Conservation (phyloP, 371 early-diverging fungal species). For the Mortierella sp. region DNA sequence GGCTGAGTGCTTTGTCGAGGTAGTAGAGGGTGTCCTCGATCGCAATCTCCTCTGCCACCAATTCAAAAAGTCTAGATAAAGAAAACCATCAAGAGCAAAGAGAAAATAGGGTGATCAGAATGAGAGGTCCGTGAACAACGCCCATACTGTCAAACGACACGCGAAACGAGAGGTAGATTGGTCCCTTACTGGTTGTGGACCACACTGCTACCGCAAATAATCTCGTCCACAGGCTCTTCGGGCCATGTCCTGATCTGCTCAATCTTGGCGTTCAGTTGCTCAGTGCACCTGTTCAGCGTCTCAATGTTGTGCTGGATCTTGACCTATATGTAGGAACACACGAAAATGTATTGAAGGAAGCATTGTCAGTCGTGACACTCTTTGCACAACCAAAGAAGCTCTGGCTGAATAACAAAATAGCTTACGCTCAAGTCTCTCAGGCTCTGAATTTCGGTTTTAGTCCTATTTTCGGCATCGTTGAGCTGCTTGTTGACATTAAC, state of each 20-base stretch:
- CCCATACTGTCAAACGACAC: background rate
- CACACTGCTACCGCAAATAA: constrained; percentile 76
- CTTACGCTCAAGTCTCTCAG: constrained; percentile 66
- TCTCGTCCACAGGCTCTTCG: constrained; percentile 78
- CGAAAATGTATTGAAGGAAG: background rate
- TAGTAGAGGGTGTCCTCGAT: constrained; percentile 93
- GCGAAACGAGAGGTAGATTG: constrained; percentile 2
- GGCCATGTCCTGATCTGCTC: constrained; percentile 69
- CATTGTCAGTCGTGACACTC: background rate
- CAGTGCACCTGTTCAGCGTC: constrained; percentile 38
- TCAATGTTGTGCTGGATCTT: constrained; percentile 46
- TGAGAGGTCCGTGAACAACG: background rate
- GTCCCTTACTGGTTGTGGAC: constrained; percentile 84
- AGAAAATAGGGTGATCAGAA: background rate
- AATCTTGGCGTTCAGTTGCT: constrained; percentile 56
- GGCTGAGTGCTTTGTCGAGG: constrained; percentile 83
- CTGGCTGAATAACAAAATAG: background rate
- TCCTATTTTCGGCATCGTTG: constrained; percentile 75
- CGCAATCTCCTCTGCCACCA: constrained; percentile 92
- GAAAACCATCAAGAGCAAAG: background rate
- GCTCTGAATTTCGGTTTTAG: constrained; percentile 77
- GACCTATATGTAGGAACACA: background rate
- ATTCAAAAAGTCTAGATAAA: constrained; percentile 77
- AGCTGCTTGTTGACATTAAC: constrained; percentile 72
- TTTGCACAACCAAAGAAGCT: background rate